Conservation (phyloP, 805 yeast genomes). For the Yarrowia phangngaensis region DNA sequence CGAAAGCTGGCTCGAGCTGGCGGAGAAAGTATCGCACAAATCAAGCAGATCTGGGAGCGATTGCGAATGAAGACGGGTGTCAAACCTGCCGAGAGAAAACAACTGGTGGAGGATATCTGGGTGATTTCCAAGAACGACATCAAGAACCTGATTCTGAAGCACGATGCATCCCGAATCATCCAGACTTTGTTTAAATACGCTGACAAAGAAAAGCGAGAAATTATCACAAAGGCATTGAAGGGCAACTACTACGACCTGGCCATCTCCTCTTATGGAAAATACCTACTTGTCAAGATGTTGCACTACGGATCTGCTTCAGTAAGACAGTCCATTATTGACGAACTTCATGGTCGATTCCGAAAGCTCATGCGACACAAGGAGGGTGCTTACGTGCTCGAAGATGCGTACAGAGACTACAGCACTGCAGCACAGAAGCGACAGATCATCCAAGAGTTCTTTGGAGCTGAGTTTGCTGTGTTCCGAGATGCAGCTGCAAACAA, state of each 20-base stretch:
- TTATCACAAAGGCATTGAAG: slow-evolving; percentile 61
- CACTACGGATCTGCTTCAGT: slow-evolving; percentile 88
- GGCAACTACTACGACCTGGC: slow-evolving; percentile 79
- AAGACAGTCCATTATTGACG: slow-evolving; percentile 69
- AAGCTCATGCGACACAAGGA: slow-evolving; percentile 94
- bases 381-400: slow-evolving; percentile 97
- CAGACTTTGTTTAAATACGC: slow-evolving; percentile 90
- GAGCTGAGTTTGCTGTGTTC: slow-evolving; percentile 89
- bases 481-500: slow-evolving; percentile 65
- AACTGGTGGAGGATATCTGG: slow-evolving; percentile 82
- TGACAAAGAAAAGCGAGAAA: slow-evolving; percentile 70
- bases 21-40: slow-evolving; percentile 79
- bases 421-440: slow-evolving; percentile 79
- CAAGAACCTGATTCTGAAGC: slow-evolving; percentile 84
- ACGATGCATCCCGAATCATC: slow-evolving; percentile 93
- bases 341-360: slow-evolving; percentile 84
- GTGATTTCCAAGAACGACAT: slow-evolving; percentile 69
- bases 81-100: slow-evolving; percentile 70
- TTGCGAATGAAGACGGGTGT: slow-evolving; percentile 80
- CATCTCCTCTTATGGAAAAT: slow-evolving; percentile 90
- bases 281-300: slow-evolving; percentile 76
- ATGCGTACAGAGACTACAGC: slow-evolving; percentile 78
- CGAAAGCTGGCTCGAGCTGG: slow-evolving; percentile 83
- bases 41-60: slow-evolving; percentile 87
- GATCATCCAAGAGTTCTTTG: slow-evolving; percentile 96